A percentile compares a stretch with the other conserved stretches of the same genome.
These are phyloP conservation scores for Lachancea waltii DNA, from an alignment of 805 yeast species.

Conservation along the genomic window DNA sequence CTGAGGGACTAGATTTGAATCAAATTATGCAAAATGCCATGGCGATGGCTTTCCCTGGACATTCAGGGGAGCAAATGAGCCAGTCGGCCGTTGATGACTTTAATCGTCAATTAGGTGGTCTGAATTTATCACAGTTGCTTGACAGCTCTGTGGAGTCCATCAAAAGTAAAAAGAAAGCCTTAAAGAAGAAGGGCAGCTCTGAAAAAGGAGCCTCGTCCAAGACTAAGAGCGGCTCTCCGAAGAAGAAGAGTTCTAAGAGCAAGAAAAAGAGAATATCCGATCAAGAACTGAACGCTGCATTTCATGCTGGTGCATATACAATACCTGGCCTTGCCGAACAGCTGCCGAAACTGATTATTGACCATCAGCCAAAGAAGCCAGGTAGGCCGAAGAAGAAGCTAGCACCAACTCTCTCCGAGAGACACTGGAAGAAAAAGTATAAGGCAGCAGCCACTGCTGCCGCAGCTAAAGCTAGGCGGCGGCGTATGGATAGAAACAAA, in stretches of 20 bases:
- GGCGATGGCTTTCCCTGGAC: constrained; percentile 67
- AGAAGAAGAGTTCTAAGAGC: not conserved
- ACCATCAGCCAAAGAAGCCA: not conserved
- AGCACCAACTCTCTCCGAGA: constrained; percentile 11
- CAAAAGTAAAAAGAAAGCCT: constrained; percentile 23
- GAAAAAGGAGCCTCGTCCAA: no score
- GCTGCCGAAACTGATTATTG: not conserved
- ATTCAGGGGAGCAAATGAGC: constrained; percentile 14
- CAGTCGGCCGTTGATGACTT: constrained; percentile 25
- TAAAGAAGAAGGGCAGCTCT: no score
- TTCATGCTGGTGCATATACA: constrained; percentile 1
- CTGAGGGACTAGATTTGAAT: constrained; percentile 55
- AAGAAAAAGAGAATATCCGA: constrained; percentile 18
- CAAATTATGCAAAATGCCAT: constrained; percentile 73
- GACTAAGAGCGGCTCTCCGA: not conserved
- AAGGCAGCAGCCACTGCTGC: constrained; percentile 21
- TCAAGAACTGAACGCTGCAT: constrained; percentile 6
- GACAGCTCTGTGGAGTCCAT: constrained; percentile 15
- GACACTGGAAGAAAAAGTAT: constrained; percentile 18
- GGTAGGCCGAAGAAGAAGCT: constrained; percentile 3
- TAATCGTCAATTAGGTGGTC: constrained; percentile 23
- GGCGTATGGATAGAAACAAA: constrained; percentile 18
- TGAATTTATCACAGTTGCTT: constrained; percentile 17
- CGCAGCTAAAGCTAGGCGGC: constrained; percentile 26
- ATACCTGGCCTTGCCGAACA: constrained; percentile 1